Evolutionary conservation across 306 rosid species (phyloP).

Genomic region (Rosa persica): DNA sequence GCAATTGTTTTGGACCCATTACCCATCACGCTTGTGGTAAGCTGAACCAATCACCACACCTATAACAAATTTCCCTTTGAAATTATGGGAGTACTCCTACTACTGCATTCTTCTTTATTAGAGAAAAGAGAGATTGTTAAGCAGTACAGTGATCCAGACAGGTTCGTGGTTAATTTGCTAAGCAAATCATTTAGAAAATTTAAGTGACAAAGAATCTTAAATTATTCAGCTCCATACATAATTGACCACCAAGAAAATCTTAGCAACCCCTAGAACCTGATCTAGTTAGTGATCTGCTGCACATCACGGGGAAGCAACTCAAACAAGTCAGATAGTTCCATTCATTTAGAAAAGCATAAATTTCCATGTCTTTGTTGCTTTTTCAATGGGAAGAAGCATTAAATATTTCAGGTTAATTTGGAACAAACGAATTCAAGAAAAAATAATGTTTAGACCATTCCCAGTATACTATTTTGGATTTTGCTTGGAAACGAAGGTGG

Average conservation of each 20-base stretch:
- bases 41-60: constrained; percentile 62
- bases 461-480: constrained; percentile 18
- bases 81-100: background rate
- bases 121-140: background rate
- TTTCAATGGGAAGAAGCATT: background rate
- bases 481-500: constrained; percentile 74
- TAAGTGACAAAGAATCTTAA: background rate
- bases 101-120: background rate
- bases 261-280: background rate
- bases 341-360: background rate
- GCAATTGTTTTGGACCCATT: constrained; percentile 50
- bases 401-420: background rate
- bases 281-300: background rate
- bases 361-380: background rate
- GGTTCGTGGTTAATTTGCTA: background rate
- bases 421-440: background rate
- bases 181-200: background rate
- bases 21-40: constrained; percentile 49
- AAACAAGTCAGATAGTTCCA: background rate
- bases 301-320: background rate
- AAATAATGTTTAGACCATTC: background rate
- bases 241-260: background rate
- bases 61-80: constrained; percentile 21
- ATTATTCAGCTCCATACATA: background rate
- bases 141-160: background rate